Evolutionary conservation across 2,329 filamentous ascomycete genomes (phyloP), one percentile per base, ranked within the genome.

Genomic region (Pseudogymnoascus sp.): DNA sequence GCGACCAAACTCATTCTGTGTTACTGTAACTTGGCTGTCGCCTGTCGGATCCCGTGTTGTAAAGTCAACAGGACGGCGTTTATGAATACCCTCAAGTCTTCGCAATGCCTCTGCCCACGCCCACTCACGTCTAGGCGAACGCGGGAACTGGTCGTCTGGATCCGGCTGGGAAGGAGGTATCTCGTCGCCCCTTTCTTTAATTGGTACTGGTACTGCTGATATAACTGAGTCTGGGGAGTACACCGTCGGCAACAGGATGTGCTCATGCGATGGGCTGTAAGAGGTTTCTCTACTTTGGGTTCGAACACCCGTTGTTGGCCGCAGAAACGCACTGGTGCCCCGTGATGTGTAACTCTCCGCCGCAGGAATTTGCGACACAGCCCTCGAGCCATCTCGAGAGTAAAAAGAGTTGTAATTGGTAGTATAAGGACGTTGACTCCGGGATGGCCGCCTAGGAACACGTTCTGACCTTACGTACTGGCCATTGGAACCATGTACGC

Each of bases 321-420:
- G 45, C 15, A 52, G n/a, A 30, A 52, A 52, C 19, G 45, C 45
- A 9, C 45, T 52, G n/a, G 45, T 52, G 1, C 26, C 45, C 10
- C 45, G 45, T 19, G 45, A 52, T 7, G 45, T 52, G 45, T 52
- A 52, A 28, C 45, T 52, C 15, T 52, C 26, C 30, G 45, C 45
- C 19, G 45, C 19, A 26, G 45, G 45, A 9, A 52, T 52, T 30
- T 52, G n/a, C 10, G 15, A 18, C 26, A 13, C 45, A 19, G 12
- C 5, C 15, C 10, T 10, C 15, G 45, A 19, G 26, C 23, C 26
- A 6, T 19, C 26, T 30, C 15, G 45, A 30, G 45, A 19, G 26
- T 30, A 52, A 19, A 15, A 52, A 6, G 45, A 12, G 15, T 33
- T 19, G 45, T 33, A 13, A 52, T 52, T 18, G 26, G 15, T 5